Conservation (phyloP, 2,329 filamentous ascomycete species). For the Triangularia verruculosa region DNA sequence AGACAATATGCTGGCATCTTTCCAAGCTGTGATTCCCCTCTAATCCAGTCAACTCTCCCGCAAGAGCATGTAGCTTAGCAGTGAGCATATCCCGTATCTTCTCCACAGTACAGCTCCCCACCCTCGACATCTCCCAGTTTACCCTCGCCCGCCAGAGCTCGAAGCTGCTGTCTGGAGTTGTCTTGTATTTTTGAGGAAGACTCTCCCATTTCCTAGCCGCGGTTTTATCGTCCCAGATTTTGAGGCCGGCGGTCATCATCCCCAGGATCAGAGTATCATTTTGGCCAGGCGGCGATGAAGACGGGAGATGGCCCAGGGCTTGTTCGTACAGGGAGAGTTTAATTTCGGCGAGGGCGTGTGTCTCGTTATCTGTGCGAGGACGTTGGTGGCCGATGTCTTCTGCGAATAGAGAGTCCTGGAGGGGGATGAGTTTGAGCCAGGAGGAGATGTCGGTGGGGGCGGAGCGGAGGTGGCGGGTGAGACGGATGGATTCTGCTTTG, state of each 20-base stretch:
- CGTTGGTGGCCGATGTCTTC: constrained; percentile 33
- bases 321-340: constrained; percentile 78
- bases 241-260: constrained; percentile 70
- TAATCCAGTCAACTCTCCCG: background rate
- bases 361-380: constrained; percentile 57
- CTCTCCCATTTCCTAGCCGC: constrained; percentile 64
- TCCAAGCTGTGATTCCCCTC: background rate
- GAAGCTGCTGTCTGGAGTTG: constrained; percentile 50
- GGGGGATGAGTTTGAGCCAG: constrained; percentile 76
- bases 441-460: constrained; percentile 63
- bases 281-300: constrained; percentile 28
- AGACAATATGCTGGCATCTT: constrained; percentile 50
- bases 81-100: constrained; percentile 48
- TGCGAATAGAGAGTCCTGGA: constrained; percentile 69
- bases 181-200: constrained; percentile 37
- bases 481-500: constrained; percentile 54
- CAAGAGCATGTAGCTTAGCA: constrained; percentile 11
- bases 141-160: constrained; percentile 71
- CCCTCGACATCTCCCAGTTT: constrained; percentile 68
- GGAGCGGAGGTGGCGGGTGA: constrained; percentile 63
- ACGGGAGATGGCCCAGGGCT: constrained; percentile 58
- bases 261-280: constrained; percentile 62
- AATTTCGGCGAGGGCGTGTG: constrained; percentile 69
- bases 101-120: constrained; percentile 66
- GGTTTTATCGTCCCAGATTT: constrained; percentile 66